A percentile compares a stretch with the other conserved stretches of the same genome.
phyloP scores from a whole-genome alignment of 2,329 filamentous ascomycete genomes.

The Parastagonospora avenae region DNA sequence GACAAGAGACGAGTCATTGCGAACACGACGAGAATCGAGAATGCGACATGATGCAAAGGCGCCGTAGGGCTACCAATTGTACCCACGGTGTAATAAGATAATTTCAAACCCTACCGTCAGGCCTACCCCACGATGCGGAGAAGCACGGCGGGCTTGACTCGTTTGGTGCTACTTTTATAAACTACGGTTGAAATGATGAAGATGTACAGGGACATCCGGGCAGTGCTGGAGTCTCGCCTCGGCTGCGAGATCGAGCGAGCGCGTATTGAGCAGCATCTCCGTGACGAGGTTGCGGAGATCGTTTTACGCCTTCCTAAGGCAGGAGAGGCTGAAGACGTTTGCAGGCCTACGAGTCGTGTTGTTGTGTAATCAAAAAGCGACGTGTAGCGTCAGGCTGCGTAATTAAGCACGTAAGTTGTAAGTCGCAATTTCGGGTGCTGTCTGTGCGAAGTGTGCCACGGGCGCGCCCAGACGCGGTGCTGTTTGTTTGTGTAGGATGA shows the following conservation, averaged over 20 bases:
- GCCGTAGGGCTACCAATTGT: background rate
- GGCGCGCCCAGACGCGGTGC: background rate
- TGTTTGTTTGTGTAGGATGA: background rate
- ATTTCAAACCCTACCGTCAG: background rate
- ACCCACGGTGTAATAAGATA: background rate
- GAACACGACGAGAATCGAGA: conserved; percentile 2
- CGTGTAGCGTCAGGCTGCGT: background rate
- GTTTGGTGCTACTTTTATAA: conserved; percentile 1
- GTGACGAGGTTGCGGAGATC: too few species aligned
- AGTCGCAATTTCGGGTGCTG: too few species aligned
- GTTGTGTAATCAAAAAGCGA: too few species aligned
- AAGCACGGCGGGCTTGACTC: background rate
- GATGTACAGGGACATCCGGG: background rate
- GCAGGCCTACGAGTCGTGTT: too few species aligned
- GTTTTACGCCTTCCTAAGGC: too few species aligned
- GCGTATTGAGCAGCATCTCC: too few species aligned
- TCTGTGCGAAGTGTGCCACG: too few species aligned
- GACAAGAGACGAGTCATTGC: conserved; percentile 14
- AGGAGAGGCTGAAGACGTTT: too few species aligned
- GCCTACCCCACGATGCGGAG: background rate
- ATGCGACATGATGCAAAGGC: background rate
- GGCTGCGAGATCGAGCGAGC: background rate
- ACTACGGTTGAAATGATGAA: conserved; percentile 15
- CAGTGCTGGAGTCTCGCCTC: background rate
- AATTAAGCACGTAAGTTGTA: too few species aligned